A percentile compares a stretch with the other conserved stretches of the same genome.
Evolutionary conservation across 2,329 filamentous ascomycete species (phyloP).

Genomic region (Sarocladium strictum): DNA sequence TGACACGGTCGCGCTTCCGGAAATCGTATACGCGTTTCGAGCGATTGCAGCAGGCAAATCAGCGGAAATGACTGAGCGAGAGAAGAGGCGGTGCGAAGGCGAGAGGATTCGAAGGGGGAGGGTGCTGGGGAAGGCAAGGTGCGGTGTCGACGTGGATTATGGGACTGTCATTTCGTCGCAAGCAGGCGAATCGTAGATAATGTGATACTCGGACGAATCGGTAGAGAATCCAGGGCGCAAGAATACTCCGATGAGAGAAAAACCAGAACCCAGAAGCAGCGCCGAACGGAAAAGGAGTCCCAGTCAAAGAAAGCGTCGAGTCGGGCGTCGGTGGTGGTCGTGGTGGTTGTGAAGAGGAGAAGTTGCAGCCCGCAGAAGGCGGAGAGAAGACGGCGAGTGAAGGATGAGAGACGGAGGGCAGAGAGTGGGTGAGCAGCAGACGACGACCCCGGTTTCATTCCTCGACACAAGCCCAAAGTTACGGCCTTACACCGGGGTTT

Average conservation of each 20-base stretch:
- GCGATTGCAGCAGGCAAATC: neutral
- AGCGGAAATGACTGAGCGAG: slow-evolving; percentile 2
- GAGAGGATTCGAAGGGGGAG: neutral
- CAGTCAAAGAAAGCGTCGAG: neutral
- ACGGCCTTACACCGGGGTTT: neutral
- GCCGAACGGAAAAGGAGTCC: neutral
- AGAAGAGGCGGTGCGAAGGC: neutral
- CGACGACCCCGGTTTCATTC: neutral
- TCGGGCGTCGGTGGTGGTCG: neutral
- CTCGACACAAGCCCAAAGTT: neutral
- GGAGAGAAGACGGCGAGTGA: neutral
- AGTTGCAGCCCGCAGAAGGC: neutral
- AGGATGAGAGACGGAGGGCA: neutral
- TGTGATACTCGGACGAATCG: neutral
- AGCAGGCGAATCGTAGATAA: neutral
- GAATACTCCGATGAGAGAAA: neutral
- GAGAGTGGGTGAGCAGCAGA: slow-evolving; percentile 2
- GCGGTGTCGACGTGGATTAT: slow-evolving; percentile 4
- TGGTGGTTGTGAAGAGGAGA: slow-evolving; percentile 1
- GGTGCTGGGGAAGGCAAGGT: neutral
- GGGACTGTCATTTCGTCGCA: slow-evolving; percentile 8
- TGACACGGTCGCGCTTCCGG: slow-evolving; percentile 2
- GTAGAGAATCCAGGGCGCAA: slow-evolving; percentile 6
- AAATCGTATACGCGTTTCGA: neutral
- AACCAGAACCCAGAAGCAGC: neutral